phyloP scores from a whole-genome alignment of 768 basidiomycete species.

The Mycena olivaceomarginata region DNA sequence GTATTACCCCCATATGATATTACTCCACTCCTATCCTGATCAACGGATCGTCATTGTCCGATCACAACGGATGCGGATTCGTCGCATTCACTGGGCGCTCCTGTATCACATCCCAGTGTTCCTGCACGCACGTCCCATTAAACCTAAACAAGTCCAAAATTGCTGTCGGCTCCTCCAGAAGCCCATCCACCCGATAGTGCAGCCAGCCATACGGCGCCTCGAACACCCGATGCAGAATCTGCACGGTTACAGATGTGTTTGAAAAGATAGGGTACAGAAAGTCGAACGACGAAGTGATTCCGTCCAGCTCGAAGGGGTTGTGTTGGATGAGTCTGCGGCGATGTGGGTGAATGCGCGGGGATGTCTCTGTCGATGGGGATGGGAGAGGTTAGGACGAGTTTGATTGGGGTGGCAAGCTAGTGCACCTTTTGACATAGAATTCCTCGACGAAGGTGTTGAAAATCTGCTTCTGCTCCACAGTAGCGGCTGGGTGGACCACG shows the following conservation, averaged over 20 bases:
- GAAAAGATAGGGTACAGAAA: constrained; percentile 15
- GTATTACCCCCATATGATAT: constrained; percentile 25
- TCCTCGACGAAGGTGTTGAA: constrained; percentile 29
- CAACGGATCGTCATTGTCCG: too few relatives aligned
- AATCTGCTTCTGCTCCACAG: constrained; percentile 28
- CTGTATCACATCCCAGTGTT: constrained; percentile 34
- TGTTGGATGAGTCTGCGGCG: constrained; percentile 33
- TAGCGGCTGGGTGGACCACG: constrained; percentile 18
- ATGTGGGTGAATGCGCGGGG: constrained; percentile 24
- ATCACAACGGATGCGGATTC: constrained; percentile 18
- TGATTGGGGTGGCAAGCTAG: constrained; percentile 25
- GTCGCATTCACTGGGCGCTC: constrained; percentile 13
- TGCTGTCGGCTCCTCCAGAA: constrained; percentile 24
- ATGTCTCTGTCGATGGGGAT: constrained; percentile 29
- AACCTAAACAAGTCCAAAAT: constrained; percentile 31
- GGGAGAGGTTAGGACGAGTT: constrained; percentile 27
- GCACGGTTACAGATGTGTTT: constrained; percentile 27
- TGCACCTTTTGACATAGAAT: constrained; percentile 31
- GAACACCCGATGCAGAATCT: constrained; percentile 28
- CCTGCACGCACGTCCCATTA: constrained; percentile 36
- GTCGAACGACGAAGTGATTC: constrained; percentile 25
- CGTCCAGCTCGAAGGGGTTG: constrained; percentile 30
- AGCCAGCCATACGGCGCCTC: constrained; percentile 26
- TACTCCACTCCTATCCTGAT: too few relatives aligned
- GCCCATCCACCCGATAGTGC: constrained; percentile 25